phyloP scores from a whole-genome alignment of 805 yeast species.

The Candida orba region DNA sequence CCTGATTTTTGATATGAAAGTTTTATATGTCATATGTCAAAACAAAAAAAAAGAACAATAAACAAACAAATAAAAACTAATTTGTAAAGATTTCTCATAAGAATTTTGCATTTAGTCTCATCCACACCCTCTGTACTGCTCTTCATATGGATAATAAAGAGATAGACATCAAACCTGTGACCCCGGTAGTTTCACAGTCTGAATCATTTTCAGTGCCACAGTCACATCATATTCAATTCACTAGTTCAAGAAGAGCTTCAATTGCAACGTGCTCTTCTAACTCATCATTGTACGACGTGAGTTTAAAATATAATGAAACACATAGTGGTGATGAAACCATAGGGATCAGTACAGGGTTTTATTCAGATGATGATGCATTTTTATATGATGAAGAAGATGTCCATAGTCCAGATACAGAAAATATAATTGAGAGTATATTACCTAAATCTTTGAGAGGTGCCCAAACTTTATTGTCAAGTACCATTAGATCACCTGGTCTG shows the following conservation, averaged over 20 bases:
- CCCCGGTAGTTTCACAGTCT: background rate
- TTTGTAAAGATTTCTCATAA: no score
- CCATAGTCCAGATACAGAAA: conserved; percentile 15
- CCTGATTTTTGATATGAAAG: no score
- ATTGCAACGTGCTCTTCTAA: conserved; percentile 6
- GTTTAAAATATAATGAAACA: conserved; percentile 1
- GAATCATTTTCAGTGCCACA: background rate
- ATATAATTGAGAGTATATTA: conserved; percentile 6
- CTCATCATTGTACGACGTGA: conserved; percentile 7
- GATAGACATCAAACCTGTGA: background rate
- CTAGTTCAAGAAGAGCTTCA: conserved; percentile 5
- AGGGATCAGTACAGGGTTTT: background rate
- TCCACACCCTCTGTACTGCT: no score
- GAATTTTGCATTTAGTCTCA: no score
- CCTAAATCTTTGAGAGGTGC: conserved; percentile 2
- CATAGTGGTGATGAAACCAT: background rate
- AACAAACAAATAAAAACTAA: no score
- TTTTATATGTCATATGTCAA: no score
- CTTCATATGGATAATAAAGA: background rate
- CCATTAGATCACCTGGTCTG: conserved; percentile 9
- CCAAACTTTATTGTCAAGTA: conserved; percentile 1
- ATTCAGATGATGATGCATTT: conserved; percentile 4
- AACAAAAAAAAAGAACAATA: no score
- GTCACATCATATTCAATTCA: background rate
- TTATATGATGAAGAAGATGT: conserved; percentile 6